These are phyloP conservation scores for Entomortierella chlamydospora DNA, from an alignment of 192 early-diverging fungal genomes.

Conservation along the genomic window DNA sequence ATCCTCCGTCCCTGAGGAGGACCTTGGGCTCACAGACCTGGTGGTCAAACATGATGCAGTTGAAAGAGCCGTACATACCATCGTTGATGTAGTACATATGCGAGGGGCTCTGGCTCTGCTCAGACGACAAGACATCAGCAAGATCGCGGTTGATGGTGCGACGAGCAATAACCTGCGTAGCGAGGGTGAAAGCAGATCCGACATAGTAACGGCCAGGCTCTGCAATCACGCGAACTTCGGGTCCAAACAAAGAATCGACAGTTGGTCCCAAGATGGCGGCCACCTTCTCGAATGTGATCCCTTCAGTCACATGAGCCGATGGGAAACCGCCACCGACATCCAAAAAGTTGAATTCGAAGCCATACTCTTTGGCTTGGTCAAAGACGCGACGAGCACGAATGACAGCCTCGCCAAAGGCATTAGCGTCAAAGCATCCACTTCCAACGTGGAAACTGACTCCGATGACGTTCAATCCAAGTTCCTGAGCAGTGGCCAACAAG, in stretches of 20 bases:
- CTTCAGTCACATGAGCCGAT: constrained; percentile 76
- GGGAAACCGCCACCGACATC: constrained; percentile 98
- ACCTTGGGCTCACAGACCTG: constrained; percentile 78
- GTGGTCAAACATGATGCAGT: constrained; percentile 99
- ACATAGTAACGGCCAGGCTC: constrained; percentile 99
- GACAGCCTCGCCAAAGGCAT: constrained; percentile 93
- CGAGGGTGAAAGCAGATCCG: constrained; percentile 94
- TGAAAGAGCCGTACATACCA: constrained; percentile 98
- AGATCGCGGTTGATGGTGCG: constrained; percentile 62
- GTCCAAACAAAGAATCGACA: constrained; percentile 83
- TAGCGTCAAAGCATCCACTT: constrained; percentile 90
- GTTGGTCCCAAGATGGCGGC: constrained; percentile 82
- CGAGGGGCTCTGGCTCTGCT: constrained; percentile 1
- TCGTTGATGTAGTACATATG: constrained; percentile 95
- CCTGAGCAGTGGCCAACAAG: constrained; percentile 81
- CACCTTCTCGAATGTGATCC: constrained; percentile 87
- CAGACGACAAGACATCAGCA: background rate
- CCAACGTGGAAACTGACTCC: constrained; percentile 97
- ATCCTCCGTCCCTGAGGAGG: constrained; percentile 61
- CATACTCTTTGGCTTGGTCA: constrained; percentile 81
- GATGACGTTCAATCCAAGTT: constrained; percentile 87
- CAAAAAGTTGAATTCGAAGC: constrained; percentile 79
- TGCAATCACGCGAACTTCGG: constrained; percentile 92
- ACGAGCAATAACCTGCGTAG: constrained; percentile 93
- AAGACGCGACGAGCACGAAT: constrained; percentile 86